phyloP scores from a whole-genome alignment of 2,329 filamentous ascomycete genomes.

The Emmonsiellopsis sp. region DNA sequence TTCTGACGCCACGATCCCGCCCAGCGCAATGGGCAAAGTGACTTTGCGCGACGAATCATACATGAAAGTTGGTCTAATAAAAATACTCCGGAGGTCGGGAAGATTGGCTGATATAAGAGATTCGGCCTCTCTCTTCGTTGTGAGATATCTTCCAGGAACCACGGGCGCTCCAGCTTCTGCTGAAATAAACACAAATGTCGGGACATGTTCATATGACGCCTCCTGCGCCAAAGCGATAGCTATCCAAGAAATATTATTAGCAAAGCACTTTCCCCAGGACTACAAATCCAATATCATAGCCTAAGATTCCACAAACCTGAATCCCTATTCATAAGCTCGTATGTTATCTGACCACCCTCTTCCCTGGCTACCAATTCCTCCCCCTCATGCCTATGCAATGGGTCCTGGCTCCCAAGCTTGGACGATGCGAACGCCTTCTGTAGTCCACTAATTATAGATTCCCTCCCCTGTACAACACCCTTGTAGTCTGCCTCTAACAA shows the following conservation, averaged over 20 bases:
- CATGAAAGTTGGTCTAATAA: conserved; percentile 78
- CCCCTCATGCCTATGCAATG: conserved; percentile 53
- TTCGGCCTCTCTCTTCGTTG: conserved; percentile 87
- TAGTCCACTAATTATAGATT: conserved; percentile 71
- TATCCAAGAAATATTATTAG: conserved; percentile 26
- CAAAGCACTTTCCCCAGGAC: not conserved
- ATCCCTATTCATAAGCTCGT: conserved; percentile 96
- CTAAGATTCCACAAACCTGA: conserved; percentile 35
- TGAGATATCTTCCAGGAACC: conserved; percentile 76
- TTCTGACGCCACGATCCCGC: conserved; percentile 63
- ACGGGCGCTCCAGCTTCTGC: conserved; percentile 79
- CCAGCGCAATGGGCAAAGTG: conserved; percentile 74
- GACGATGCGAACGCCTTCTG: conserved; percentile 65
- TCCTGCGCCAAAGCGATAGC: conserved; percentile 77
- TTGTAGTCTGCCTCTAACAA: conserved; percentile 98
- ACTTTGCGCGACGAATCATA: conserved; percentile 76
- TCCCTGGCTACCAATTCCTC: conserved; percentile 57
- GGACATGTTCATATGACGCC: conserved; percentile 54
- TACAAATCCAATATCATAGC: not conserved
- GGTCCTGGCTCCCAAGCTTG: conserved; percentile 57
- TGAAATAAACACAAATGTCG: conserved; percentile 77
- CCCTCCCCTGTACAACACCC: conserved; percentile 71
- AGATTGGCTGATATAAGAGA: conserved; percentile 62
- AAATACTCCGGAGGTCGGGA: conserved; percentile 67
- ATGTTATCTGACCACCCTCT: conserved; percentile 70